Base-by-base conservation (phyloP, 2,329 filamentous ascomycete species). In the Cordyceps cicadae region DNA sequence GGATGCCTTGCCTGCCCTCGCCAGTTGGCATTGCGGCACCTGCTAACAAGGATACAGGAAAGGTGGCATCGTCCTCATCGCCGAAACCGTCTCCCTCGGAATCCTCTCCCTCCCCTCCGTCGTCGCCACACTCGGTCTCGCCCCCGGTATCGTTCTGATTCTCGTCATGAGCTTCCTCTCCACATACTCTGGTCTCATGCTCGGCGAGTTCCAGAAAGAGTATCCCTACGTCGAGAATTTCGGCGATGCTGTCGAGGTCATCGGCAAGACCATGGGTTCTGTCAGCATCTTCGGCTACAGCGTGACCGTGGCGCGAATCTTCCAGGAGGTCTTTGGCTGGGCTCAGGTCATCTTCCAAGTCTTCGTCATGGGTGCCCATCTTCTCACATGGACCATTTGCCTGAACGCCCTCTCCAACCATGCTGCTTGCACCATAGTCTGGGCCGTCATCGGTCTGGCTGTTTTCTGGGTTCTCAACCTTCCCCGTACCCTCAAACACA, bases 31-130 rank as follows among this genome's bases (percentile, higher is more conserved):
- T n/a, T 29, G 29, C 29, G 29, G 34, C 19, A 26, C 2, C 34
- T 19, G 19, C 26, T 50, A 45, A 41, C 53, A 15, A 15, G 3
- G 8, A 0, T 3, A n/a, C 49, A 76, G 75, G 75, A 76, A 79
- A 70, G 77, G 76, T 39, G 74, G 74, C 2, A 72, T 77, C 26
- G 71, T 78, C 49, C 65, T 78, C 61, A 74, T 78, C 55, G 76
- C 76, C 15, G 76, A 78, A 60, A 77, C 76, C 1, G 75, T 78
- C 60, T 77, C 74, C 0, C 73, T 78, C n/a, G 76, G 76, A 0
- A 77, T 79, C 70, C 88, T 91, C 75, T 90, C 87, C 0, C 89
- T 91, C 63, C 88, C 88, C 0, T 89, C 86, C 69, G 89, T 88
- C 0, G 86, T 91, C 69, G 87, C 88, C 3, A 76, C 86, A 14